Base-by-base conservation (phyloP, 352 stramenopile genomes). In the Globisporangium carolinianum region DNA sequence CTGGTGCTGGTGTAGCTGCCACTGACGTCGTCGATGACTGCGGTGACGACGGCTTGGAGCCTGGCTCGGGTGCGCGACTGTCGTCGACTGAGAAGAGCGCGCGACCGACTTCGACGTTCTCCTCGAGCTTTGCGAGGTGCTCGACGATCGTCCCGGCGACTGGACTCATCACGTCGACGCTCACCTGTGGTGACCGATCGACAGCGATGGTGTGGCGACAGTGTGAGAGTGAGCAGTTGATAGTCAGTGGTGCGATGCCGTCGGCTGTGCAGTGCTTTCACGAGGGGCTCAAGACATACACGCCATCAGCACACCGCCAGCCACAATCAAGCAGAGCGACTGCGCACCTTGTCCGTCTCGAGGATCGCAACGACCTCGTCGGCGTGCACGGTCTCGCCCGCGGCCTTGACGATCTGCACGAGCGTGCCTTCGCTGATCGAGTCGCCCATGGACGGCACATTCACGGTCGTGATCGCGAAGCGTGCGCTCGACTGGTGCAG, bases 391-490 rank as follows among this genome's bases (percentile, higher is more conserved):
- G 79, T 80, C 65, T 99, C 94, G 41, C 97, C 97, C 10, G 82
- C 71, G 6, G 78, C 79, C 65, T 98, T 97, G 62, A 94, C 83
- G 66, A 98, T 96, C 71, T 98, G 83, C 37, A 98, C 96, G 57
- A 99, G 85, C 41, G 96, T 99, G 55, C 97, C 97, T 67, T 99
- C 95, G 43, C 91, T 98, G 75, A 99, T 99, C 50, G 94, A 99
- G 77, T 99, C 94, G 46, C 86, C 88, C 80, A 96, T 94, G 37
- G 86, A 90, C 54, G 86, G 87, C 35, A 96, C 86, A 43, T 90
- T 89, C 24, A 96, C 79, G 6, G 83, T 88, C 58, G 83, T 74
- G 46, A 89, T 62, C n/a, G 75, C 73, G 32, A 80, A 53, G 36
- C 70, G 68, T 14, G 63, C 58, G 15, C 59, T 52, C 17, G 73